A percentile compares a stretch with the other conserved stretches of the same genome.
phyloP scores from a whole-genome alignment of 176 grass and related monocot genomes.

The Saccharum spontaneum region DNA sequence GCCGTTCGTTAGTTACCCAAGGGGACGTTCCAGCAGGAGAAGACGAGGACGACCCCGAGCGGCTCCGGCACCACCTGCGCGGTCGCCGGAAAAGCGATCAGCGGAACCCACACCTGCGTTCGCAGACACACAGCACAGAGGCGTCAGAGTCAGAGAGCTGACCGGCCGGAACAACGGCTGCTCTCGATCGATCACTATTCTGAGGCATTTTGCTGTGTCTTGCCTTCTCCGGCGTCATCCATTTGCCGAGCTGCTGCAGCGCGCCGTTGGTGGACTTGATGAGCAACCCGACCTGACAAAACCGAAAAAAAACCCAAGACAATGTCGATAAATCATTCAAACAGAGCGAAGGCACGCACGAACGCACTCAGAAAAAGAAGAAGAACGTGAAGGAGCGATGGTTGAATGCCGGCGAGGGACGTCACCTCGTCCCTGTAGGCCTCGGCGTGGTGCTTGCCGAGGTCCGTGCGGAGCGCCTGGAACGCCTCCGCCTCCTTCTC shows the following conservation, averaged over 20 bases:
- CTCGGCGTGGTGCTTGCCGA: constrained; percentile 84
- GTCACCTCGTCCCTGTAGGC: constrained; percentile 85
- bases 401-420: no score
- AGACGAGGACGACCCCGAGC: constrained; percentile 81
- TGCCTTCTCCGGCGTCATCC: constrained; percentile 71
- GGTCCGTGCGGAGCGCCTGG: constrained; percentile 61
- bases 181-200: background rate
- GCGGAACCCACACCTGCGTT: constrained; percentile 57
- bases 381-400: no score
- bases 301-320: background rate
- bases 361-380: background rate
- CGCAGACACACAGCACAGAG: background rate
- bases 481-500: constrained; percentile 68
- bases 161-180: background rate
- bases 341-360: background rate
- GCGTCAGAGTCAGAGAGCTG: background rate
- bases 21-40: constrained; percentile 90
- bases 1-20: constrained; percentile 36
- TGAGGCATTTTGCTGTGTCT: background rate
- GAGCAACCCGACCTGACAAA: constrained; percentile 61
- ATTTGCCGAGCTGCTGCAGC: constrained; percentile 54
- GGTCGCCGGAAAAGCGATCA: constrained; percentile 56
- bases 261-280: constrained; percentile 62
- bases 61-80: constrained; percentile 81
- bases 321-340: background rate